Evolutionary conservation across 208 protist genomes (phyloP), one percentile per base, ranked within the genome.

Genomic region (Wallacemonas collosoma): DNA sequence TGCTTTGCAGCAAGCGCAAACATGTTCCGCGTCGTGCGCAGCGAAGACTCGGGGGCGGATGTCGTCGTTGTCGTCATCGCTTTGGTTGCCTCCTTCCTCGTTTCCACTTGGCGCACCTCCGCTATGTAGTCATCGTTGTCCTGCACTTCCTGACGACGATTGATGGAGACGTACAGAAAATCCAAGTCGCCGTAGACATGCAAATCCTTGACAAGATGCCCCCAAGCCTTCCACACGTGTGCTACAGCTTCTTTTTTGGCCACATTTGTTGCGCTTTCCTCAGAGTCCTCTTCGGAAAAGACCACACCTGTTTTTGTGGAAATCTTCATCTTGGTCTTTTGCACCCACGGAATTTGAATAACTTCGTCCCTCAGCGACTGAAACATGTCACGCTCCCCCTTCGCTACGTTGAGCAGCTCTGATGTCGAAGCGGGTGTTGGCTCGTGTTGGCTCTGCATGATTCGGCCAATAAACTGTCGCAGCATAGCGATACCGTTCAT

Each of bases 141-240:
- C 26, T 80, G 38, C 61, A 71, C 72, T 62, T 94, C 88, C 68
- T 92, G 71, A 43, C 81, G 53, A 15, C 85, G 88, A 55, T 86
- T 78, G 54, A 96, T 87, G 11, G 81, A 77, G 38, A 94, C 80
- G 69, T 94, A 91, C 35, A 96, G 68, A 54, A 83, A 93, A 66
- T 96, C 91, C 7, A 93, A 72, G 72, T 96, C 88, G 12, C 87
- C 91, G 62, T 93, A 77, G 15, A 94, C 85, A 75, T 94, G 91
- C 2, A 96, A 72, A 62, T 96, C 88, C 71, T 96, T 96, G 5
- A 96, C 76, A 9, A 96, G 72, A 66, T 96, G 87, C 14, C 91
- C 91, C 91, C 91, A 96, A n/a, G 74, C 77, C 44, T 81, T 69
- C 91, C 91, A 96, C 44, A 96, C 85, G 60, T 79, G 74, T n/a